Evolutionary conservation across 331 rosid genomes (phyloP).

Genomic region (Ulmus americana): DNA sequence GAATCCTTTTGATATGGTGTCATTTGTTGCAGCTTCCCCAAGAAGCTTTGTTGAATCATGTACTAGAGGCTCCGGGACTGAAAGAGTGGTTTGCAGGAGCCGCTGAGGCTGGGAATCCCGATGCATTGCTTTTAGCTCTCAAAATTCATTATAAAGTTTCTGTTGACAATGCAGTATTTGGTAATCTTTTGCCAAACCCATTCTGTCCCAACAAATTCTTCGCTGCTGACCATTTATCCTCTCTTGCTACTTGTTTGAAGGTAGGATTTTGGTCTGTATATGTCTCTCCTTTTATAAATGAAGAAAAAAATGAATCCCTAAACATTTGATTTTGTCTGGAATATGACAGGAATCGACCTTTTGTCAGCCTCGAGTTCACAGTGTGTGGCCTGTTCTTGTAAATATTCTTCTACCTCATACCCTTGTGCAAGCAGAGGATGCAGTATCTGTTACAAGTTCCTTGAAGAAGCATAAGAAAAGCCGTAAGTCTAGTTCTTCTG

Average conservation of each 20-base stretch:
- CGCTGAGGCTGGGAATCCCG: conserved; percentile 73
- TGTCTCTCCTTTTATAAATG: not conserved
- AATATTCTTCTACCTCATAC: conserved; percentile 61
- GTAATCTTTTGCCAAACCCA: conserved; percentile 63
- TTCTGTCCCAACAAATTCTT: conserved; percentile 57
- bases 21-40: conserved; percentile 53
- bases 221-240: conserved; percentile 55
- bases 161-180: conserved; percentile 42
- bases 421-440: conserved; percentile 62
- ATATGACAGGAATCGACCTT: conserved; percentile 83
- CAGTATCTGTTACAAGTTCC: conserved; percentile 53
- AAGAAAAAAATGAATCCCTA: not conserved
- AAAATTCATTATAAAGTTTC: conserved; percentile 47
- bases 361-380: conserved; percentile 89
- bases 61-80: conserved; percentile 72
- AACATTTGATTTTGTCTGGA: conserved; percentile 19
- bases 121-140: conserved; percentile 79
- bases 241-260: conserved; percentile 72
- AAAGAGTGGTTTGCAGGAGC: conserved; percentile 78
- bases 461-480: conserved; percentile 75
- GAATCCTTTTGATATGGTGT: conserved; percentile 5
- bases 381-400: conserved; percentile 77
- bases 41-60: conserved; percentile 47
- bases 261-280: conserved; percentile 29
- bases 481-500: conserved; percentile 71